These are phyloP conservation scores for Orbilia ellipsospora DNA, from an alignment of 2,329 filamentous ascomycete genomes.

Conservation along the genomic window DNA sequence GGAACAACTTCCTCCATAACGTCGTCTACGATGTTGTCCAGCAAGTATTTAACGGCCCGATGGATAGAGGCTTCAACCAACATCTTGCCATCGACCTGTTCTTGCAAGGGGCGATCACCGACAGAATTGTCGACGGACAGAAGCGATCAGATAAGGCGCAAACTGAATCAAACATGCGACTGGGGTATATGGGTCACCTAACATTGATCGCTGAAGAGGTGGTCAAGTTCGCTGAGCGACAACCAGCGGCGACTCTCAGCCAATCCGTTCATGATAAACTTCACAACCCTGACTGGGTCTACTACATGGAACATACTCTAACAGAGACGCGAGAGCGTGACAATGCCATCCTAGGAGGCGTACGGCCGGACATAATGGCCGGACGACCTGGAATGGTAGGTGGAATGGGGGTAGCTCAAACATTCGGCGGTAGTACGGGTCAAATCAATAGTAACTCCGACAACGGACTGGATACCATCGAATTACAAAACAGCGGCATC, in stretches of 20 bases:
- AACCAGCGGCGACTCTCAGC: conserved; percentile 87
- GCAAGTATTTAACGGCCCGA: conserved; percentile 97
- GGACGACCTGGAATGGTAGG: conserved; percentile 69
- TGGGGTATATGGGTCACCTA: conserved; percentile 98
- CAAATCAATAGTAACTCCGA: conserved; percentile 36
- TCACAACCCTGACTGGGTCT: conserved; percentile 88
- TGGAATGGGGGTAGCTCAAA: conserved; percentile 55
- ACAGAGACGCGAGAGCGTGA: conserved; percentile 94
- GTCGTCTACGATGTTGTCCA: conserved; percentile 99
- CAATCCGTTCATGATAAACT: conserved; percentile 86
- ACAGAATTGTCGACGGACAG: conserved; percentile 91
- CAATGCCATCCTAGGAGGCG: conserved; percentile 96
- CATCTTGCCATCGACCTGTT: conserved; percentile 92
- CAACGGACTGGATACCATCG: conserved; percentile 59
- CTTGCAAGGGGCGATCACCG: conserved; percentile 86
- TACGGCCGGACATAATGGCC: conserved; percentile 88
- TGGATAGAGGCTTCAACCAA: conserved; percentile 95
- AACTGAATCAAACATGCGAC: conserved; percentile 82
- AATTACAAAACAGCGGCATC: conserved; percentile 58
- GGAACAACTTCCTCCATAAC: conserved; percentile 99
- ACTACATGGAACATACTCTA: conserved; percentile 91
- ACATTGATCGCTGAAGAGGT: conserved; percentile 98
- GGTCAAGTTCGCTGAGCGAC: conserved; percentile 95
- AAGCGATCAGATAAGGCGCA: conserved; percentile 86
- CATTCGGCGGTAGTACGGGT: conserved; percentile 54